Percentiles rank a stretch among this genome's conserved stretches.
Conservation (phyloP, 108 stramenopile genomes). For the Cyclotella kingstonii region DNA sequence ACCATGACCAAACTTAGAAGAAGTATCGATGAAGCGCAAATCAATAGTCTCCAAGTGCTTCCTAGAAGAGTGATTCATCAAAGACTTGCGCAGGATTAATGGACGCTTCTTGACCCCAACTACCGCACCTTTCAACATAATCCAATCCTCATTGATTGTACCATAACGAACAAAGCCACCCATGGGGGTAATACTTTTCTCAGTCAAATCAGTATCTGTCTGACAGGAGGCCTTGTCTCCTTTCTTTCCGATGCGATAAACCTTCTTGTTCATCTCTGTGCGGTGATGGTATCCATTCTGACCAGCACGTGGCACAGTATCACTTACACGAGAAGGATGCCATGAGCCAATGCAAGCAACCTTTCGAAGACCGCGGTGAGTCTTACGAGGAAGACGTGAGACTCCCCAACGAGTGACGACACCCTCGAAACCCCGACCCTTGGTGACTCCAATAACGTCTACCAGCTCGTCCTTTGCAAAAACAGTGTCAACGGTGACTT, state of each 20-base stretch:
- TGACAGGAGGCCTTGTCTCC: conserved; percentile 92
- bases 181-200: conserved; percentile 98
- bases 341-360: conserved; percentile 99
- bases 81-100: conserved; percentile 94
- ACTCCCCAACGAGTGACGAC: conserved; percentile 99
- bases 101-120: conserved; percentile 98
- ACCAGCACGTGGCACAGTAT: conserved; percentile 98
- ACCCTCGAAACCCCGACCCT: conserved; percentile 98
- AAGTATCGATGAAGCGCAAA: conserved; percentile 99
- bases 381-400: conserved; percentile 99
- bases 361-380: conserved; percentile 99
- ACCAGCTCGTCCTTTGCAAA: conserved; percentile 97
- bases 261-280: conserved; percentile 99
- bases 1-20: conserved; percentile 99
- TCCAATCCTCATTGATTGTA: conserved; percentile 96
- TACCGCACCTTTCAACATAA: conserved; percentile 99
- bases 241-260: conserved; percentile 98
- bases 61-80: conserved; percentile 90
- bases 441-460: conserved; percentile 97
- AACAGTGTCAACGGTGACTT: conserved; percentile 91
- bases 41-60: conserved; percentile 96
- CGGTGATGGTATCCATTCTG: conserved; percentile 99
- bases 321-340: conserved; percentile 98
- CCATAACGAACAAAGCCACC: conserved; percentile 99
- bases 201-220: conserved; percentile 97